phyloP scores from a whole-genome alignment of 495 filamentous ascomycete genomes.

The Pseudotulostoma volvatum region DNA sequence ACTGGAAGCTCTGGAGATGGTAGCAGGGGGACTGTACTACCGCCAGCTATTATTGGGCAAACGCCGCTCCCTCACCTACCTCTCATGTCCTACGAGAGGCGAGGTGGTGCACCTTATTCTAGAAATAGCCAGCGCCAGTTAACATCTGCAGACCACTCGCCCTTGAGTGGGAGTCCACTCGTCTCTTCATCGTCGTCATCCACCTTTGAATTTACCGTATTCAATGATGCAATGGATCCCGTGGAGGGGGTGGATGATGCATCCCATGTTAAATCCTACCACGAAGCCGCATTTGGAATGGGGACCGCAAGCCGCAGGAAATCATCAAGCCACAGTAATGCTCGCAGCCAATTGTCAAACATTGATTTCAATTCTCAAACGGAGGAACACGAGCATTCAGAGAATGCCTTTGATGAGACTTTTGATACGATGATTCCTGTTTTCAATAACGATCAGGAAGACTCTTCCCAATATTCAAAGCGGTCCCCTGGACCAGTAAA shows the following conservation, averaged over 20 bases:
- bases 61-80: constrained; percentile 19
- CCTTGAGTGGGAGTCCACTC: constrained; percentile 25
- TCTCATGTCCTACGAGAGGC: constrained; percentile 25
- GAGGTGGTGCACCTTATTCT: constrained; percentile 20
- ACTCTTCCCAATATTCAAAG: constrained; percentile 12
- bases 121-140: constrained; percentile 24
- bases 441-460: constrained; percentile 11
- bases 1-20: constrained; percentile 20
- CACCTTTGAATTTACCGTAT: constrained; percentile 22
- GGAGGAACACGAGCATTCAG: constrained; percentile 9
- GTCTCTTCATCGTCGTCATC: constrained; percentile 31
- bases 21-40: constrained; percentile 14
- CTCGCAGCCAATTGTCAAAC: constrained; percentile 1
- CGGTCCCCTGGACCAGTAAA: constrained; percentile 7
- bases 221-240: constrained; percentile 27
- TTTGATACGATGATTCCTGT: constrained; percentile 16
- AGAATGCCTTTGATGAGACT: constrained; percentile 8
- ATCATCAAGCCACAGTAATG: neutral
- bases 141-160: constrained; percentile 20
- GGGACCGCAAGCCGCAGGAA: constrained; percentile 11
- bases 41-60: constrained; percentile 20
- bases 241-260: constrained; percentile 24
- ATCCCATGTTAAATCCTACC: constrained; percentile 21
- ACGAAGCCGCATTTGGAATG: constrained; percentile 15
- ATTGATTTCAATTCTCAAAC: constrained; percentile 13